Evolutionary conservation across 1,139 yeast genomes (phyloP).

Genomic region (Taiozyma onychis): DNA sequence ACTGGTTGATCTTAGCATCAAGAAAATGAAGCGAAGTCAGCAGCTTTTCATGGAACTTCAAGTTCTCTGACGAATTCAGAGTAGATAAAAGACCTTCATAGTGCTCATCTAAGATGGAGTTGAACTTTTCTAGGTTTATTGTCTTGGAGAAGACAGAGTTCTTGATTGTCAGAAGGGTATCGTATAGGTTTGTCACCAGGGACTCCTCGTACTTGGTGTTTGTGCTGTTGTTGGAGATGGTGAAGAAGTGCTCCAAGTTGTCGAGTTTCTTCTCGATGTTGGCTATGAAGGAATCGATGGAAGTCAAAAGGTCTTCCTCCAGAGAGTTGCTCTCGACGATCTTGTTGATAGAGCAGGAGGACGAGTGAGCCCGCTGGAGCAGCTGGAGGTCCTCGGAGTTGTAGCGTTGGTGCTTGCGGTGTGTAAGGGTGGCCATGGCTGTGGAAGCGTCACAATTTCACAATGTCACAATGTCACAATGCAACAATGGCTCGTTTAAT

Average conservation of each 20-base stretch:
- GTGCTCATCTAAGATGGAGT: slow-evolving; percentile 49
- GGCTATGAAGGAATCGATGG: slow-evolving; percentile 45
- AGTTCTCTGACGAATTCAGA: slow-evolving; percentile 15
- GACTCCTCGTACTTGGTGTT: slow-evolving; percentile 7
- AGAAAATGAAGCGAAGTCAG: slow-evolving; percentile 49
- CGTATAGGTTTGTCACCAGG: slow-evolving; percentile 24
- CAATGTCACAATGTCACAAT: not conserved
- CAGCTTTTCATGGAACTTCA: slow-evolving; percentile 35
- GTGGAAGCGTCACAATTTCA: not conserved
- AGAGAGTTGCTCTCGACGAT: slow-evolving; percentile 28
- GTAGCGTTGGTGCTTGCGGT: slow-evolving; percentile 4
- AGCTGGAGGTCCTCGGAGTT: slow-evolving; percentile 18
- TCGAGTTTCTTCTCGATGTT: slow-evolving; percentile 51
- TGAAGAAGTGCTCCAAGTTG: slow-evolving; percentile 46
- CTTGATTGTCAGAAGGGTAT: slow-evolving; percentile 24
- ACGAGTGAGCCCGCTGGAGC: slow-evolving; percentile 18
- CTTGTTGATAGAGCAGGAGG: slow-evolving; percentile 19
- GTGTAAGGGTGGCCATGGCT: not conserved
- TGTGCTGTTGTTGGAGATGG: slow-evolving; percentile 22
- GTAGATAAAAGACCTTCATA: slow-evolving; percentile 40
- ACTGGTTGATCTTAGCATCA: slow-evolving; percentile 48
- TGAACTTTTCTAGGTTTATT: slow-evolving; percentile 40
- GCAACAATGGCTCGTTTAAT: not conserved
- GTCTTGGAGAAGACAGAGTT: slow-evolving; percentile 18
- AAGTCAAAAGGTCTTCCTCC: slow-evolving; percentile 46